Base-by-base conservation (phyloP, 2,329 filamentous ascomycete genomes). In the Xylariaceae sp. region DNA sequence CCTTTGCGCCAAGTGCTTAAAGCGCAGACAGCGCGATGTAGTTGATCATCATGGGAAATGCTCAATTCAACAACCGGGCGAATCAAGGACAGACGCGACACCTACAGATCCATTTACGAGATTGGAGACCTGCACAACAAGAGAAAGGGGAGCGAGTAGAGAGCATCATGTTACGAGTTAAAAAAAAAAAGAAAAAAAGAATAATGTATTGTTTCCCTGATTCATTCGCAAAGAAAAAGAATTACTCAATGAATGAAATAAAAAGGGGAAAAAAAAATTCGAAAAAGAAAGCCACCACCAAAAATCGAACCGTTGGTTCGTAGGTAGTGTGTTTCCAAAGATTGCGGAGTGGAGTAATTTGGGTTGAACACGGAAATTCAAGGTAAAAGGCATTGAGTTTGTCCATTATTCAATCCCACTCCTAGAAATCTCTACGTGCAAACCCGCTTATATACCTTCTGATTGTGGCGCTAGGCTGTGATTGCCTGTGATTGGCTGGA, bases 221-320 rank as follows among this genome's bases (percentile, higher is more conserved):
- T 19, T 45, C 3, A 45, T 11, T 31, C 29, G 26, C 7, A 30
- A 44, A 29, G 31, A 4, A 1, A 9, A 34, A 6, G 4, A 49
- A 40, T 19, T 19, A 26, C 12, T 9, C n/a, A 11, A 19, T 30
- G 19, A 26, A 27, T 4, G 6, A 11, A 34, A 3, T 19, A 39
- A 26, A 26, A 6, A n/a, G 31, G 40, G 34, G 32, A 47, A 43
- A 19, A 37, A 51, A 26, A n/a, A n/a, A n/a, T n/a, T 19, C 35
- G 42, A 27, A 35, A 50, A 42, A 48, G 47, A 27, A 2, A 9
- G 47, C 26, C 19, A 29, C 26, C 11, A 4, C 27, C 51, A 66
- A 65, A 68, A 71, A 67, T 76, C 71, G 74, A 76, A 76, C 67
- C 69, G 66, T 67, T 64, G 56, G 53, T 56, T 66, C 69, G 70